Percentiles rank a stretch among this genome's conserved stretches.
phyloP scores from a whole-genome alignment of 805 yeast species.

The Clavispora santaluciae region DNA sequence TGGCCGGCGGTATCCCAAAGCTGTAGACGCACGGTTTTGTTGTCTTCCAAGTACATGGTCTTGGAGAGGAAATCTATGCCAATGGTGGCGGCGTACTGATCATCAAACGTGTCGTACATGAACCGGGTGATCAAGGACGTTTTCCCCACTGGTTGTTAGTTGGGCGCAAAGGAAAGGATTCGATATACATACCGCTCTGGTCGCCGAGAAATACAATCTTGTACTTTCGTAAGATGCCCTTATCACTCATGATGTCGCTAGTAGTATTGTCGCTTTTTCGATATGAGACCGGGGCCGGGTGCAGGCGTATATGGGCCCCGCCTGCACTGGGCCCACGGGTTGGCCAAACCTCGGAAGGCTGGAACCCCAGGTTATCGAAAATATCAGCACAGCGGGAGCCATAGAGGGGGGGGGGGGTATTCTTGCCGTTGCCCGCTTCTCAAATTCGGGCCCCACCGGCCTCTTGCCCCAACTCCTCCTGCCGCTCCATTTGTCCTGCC shows the following conservation, averaged over 20 bases:
- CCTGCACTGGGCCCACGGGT: too few relatives aligned
- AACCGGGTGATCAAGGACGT: constrained; percentile 94
- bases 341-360: too few relatives aligned
- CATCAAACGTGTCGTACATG: constrained; percentile 96
- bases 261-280: neutral
- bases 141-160: constrained; percentile 65
- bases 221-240: constrained; percentile 53
- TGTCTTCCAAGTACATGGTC: constrained; percentile 78
- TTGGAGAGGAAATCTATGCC: constrained; percentile 94
- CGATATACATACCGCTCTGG: constrained; percentile 59
- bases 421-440: too few relatives aligned
- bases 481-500: too few relatives aligned
- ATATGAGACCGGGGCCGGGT: neutral
- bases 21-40: constrained; percentile 83
- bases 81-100: constrained; percentile 93
- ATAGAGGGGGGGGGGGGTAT: too few relatives aligned
- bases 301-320: neutral
- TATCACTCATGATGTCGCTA: constrained; percentile 22
- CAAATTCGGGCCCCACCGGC: too few relatives aligned
- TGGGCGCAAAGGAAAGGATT: neutral
- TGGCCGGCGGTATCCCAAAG: constrained; percentile 99
- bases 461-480: too few relatives aligned
- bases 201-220: constrained; percentile 97
- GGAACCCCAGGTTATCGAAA: too few relatives aligned
- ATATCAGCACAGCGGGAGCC: too few relatives aligned